Base-by-base conservation (phyloP, 129 eudicot genomes). In the Centella asiatica region DNA sequence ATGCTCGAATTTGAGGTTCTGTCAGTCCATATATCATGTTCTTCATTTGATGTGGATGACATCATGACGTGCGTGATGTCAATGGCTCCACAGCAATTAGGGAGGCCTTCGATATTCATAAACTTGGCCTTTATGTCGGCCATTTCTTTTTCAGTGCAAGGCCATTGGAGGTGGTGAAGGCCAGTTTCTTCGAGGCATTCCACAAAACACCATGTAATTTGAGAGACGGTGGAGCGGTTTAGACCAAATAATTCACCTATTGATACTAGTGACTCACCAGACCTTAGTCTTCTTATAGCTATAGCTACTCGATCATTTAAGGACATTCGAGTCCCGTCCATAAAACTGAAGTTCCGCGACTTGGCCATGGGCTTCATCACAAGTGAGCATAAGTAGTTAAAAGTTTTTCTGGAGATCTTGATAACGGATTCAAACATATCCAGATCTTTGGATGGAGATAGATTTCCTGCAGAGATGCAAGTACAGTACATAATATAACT, bases 51-150 rank as follows among this genome's bases (percentile, higher is more conserved):
- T 0, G 93, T 66, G 57, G 86, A 44, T 66, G 60, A 31, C 95
- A 90, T 90, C 53, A 60, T 66, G 54, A 90, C 81, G 48, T 90
- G 95, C 25, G 97, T 86, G 57, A 83, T 80, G 53, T 90, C 97
- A 55, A 90, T 81, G 0, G 87, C 97, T 0, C 95, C 97, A 71
- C 97, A 90, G 63, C 97, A 90, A 61, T 90, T 90, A 0, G 95
- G 97, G 36, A 90, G 79, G 68, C 93, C 95, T 69, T 81, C 72
- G 10, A 86, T 78, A 18, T 73, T 78, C 70, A 85, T 86, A 60
- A 90, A 90, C 73, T 83, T 74, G 49, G 75, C 59, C 58, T 90
- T 85, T 40, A 90, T 81, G 14, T 65, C 57, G 0, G 72, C 5
- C 78, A 83, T 67, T 70, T 83, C 83, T 0, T 65, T 67, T 40